Conservation (phyloP, 169 alveolate genomes). For the Plasmodium yoelii region DNA sequence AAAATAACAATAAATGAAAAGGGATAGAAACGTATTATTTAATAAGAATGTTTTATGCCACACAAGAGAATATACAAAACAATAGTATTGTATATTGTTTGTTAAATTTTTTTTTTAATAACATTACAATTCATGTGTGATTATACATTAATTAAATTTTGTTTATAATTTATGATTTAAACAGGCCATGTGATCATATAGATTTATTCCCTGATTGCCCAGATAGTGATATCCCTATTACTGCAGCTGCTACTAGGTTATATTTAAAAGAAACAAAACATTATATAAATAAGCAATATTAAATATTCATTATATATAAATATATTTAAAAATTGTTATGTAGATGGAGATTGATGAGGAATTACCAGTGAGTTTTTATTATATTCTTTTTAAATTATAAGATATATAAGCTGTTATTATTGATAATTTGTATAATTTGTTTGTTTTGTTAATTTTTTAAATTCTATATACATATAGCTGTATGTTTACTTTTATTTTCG, state of each 20-base stretch:
- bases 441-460: constrained; percentile 30
- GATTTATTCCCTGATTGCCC: constrained; percentile 49
- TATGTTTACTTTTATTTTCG: not conserved
- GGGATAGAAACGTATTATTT: not conserved
- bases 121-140: not conserved
- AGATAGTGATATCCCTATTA: constrained; percentile 56
- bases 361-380: constrained; percentile 33
- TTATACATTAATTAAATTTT: constrained; percentile 10
- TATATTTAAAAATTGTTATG: not conserved
- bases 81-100: not conserved
- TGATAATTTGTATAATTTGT: not conserved
- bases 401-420: not conserved
- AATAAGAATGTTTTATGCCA: not conserved
- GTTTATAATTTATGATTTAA: constrained; percentile 2
- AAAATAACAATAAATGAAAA: not conserved
- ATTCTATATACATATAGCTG: constrained; percentile 2
- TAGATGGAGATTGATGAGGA: constrained; percentile 63
- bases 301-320: not conserved
- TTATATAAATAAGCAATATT: not conserved
- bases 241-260: constrained; percentile 72
- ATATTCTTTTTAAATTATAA: not conserved
- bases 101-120: not conserved
- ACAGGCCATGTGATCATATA: constrained; percentile 60
- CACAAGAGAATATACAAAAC: not conserved
- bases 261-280: not conserved